phyloP scores from a whole-genome alignment of 2,329 filamentous ascomycete genomes.

The Xylariaceae sp. region DNA sequence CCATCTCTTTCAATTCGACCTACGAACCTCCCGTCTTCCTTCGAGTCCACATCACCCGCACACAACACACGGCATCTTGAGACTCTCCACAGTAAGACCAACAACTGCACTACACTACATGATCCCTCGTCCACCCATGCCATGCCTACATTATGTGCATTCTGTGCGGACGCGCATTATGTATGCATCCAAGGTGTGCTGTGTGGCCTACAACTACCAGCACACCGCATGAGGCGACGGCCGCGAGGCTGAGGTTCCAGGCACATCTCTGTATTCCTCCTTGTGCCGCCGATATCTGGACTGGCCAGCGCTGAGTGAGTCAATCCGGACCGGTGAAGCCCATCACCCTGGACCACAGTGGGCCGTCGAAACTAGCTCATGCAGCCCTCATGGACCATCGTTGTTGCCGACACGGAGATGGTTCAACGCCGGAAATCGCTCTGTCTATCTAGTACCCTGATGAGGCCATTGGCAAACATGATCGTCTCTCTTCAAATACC shows the following conservation, averaged over 20 bases:
- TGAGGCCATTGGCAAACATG: neutral
- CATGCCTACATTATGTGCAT: too few relatives aligned
- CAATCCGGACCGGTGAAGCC: neutral
- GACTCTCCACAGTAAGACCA: too few relatives aligned
- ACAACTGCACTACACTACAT: too few relatives aligned
- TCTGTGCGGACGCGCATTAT: too few relatives aligned
- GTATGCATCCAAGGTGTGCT: neutral
- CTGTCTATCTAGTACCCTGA: neutral
- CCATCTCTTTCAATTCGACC: too few relatives aligned
- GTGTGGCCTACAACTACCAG: neutral
- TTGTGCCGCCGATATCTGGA: neutral
- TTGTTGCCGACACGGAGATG: neutral
- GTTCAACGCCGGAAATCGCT: neutral
- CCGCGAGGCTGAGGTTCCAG: neutral
- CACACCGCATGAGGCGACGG: neutral
- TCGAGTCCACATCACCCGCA: too few relatives aligned
- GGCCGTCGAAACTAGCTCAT: neutral
- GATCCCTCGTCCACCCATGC: too few relatives aligned
- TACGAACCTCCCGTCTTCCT: too few relatives aligned
- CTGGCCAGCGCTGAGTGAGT: neutral
- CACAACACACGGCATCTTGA: too few relatives aligned
- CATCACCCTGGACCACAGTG: neutral
- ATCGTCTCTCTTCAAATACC: neutral
- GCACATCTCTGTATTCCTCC: neutral
- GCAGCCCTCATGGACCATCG: neutral